Percentiles rank a stretch among this genome's conserved stretches.
These are phyloP conservation scores for Porodaedalea pini DNA, from an alignment of 1,284 basidiomycete genomes.

Conservation along the genomic window DNA sequence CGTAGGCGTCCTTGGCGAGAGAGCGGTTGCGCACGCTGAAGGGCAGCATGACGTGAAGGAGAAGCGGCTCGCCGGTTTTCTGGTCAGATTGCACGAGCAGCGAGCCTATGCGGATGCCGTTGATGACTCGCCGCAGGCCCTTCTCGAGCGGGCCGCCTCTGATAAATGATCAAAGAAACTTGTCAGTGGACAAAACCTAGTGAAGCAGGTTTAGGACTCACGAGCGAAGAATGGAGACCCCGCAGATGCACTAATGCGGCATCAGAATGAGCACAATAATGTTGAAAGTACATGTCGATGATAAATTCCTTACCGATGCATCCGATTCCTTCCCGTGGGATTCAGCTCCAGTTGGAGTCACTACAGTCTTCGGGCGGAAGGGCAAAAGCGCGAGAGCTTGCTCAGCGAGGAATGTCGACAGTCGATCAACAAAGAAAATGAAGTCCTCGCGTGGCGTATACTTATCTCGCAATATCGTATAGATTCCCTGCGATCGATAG, in stretches of 20 bases:
- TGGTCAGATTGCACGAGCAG: slow-evolving; percentile 89
- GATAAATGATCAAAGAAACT: not conserved
- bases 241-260: slow-evolving; percentile 59
- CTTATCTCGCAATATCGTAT: slow-evolving; percentile 78
- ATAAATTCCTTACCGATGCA: slow-evolving; percentile 40
- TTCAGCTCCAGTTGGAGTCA: slow-evolving; percentile 62
- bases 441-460: slow-evolving; percentile 79
- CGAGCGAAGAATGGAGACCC: slow-evolving; percentile 83
- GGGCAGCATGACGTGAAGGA: slow-evolving; percentile 83
- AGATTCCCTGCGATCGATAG: slow-evolving; percentile 63
- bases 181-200: not conserved
- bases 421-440: slow-evolving; percentile 82
- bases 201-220: slow-evolving; percentile 36
- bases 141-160: slow-evolving; percentile 88
- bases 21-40: slow-evolving; percentile 61
- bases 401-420: slow-evolving; percentile 85
- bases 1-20: slow-evolving; percentile 68
- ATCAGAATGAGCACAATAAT: slow-evolving; percentile 16
- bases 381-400: slow-evolving; percentile 81
- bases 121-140: slow-evolving; percentile 86
- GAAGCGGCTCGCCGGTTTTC: slow-evolving; percentile 81
- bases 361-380: slow-evolving; percentile 58
- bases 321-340: slow-evolving; percentile 63
- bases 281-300: not conserved
- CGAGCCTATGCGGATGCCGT: slow-evolving; percentile 84